These are phyloP conservation scores for Arachis monticola DNA, from an alignment of 331 rosid genomes.

Conservation along the genomic window DNA sequence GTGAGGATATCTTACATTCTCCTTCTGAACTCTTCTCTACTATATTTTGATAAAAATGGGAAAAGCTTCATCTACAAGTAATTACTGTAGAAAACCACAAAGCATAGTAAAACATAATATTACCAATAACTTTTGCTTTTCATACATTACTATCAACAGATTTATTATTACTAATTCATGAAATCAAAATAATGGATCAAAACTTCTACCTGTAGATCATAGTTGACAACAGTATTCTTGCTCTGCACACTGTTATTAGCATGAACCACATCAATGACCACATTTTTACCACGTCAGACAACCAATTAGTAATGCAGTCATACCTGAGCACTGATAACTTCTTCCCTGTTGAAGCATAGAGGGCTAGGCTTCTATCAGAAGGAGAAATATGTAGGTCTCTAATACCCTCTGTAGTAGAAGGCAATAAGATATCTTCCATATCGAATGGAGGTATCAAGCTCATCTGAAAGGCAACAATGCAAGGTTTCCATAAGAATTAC, in stretches of 20 bases:
- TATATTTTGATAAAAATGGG: slow-evolving; percentile 1
- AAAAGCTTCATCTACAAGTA: background rate
- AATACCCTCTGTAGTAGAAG: slow-evolving; percentile 56
- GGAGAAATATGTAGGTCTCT: slow-evolving; percentile 81
- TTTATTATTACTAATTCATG: slow-evolving; percentile 24
- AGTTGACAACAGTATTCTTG: slow-evolving; percentile 62
- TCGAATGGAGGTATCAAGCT: slow-evolving; percentile 86
- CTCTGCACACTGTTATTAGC: slow-evolving; percentile 70
- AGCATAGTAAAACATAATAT: slow-evolving; percentile 2
- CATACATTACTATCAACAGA: background rate
- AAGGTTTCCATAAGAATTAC: slow-evolving; percentile 35
- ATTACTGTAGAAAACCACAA: slow-evolving; percentile 3
- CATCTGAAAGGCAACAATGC: slow-evolving; percentile 52
- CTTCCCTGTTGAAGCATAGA: slow-evolving; percentile 73
- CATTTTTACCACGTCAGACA: slow-evolving; percentile 26
- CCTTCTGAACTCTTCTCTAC: background rate
- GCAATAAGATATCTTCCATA: slow-evolving; percentile 74
- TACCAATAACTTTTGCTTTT: background rate
- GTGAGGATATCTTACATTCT: slow-evolving; percentile 9
- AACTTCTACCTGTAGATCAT: slow-evolving; percentile 76
- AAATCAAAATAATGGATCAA: slow-evolving; percentile 31
- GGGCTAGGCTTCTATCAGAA: slow-evolving; percentile 57
- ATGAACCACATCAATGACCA: slow-evolving; percentile 32
- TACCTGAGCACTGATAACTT: slow-evolving; percentile 85
- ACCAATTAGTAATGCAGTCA: slow-evolving; percentile 16